A percentile compares a stretch with the other conserved stretches of the same genome.
phyloP scores from a whole-genome alignment of 1,284 basidiomycete species.

The Ustilago lituana region DNA sequence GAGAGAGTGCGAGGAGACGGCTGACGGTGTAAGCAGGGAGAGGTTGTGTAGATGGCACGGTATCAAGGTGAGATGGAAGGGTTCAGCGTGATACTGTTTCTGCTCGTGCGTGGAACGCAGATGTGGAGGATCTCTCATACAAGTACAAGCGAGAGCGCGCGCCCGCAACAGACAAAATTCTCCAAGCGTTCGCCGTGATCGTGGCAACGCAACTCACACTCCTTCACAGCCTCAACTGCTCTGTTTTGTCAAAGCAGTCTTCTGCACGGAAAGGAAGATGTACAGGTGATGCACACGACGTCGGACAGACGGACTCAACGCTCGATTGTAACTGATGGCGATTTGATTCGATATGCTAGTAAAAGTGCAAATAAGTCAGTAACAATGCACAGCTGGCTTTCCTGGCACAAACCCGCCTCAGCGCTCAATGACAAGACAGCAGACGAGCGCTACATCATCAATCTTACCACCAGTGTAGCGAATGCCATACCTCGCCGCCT shows the following conservation, averaged over 20 bases:
- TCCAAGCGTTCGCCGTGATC: too few species aligned
- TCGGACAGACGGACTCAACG: background rate
- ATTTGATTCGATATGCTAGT: too few species aligned
- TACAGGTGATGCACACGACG: background rate
- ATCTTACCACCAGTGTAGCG: constrained; percentile 69
- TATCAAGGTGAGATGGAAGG: background rate
- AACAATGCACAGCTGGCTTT: background rate
- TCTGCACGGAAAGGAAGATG: constrained; percentile 2
- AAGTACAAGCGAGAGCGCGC: too few species aligned
- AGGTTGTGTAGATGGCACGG: background rate
- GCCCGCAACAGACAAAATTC: too few species aligned
- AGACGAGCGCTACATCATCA: constrained; percentile 71
- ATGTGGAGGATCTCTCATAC: too few species aligned
- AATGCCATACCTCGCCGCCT: constrained; percentile 62
- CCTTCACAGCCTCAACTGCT: too few species aligned
- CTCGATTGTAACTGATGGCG: background rate
- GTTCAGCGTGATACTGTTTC: background rate
- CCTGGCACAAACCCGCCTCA: too few species aligned
- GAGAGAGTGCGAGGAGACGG: too few species aligned
- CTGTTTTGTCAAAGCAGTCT: too few species aligned
- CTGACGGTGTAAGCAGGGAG: too few species aligned
- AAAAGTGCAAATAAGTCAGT: background rate
- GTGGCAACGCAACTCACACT: too few species aligned
- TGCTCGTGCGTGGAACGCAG: background rate
- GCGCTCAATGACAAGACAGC: constrained; percentile 69